Evolutionary conservation across 805 yeast species (phyloP), one percentile per base, ranked within the genome.

Genomic region (Clavispora carvajalis): DNA sequence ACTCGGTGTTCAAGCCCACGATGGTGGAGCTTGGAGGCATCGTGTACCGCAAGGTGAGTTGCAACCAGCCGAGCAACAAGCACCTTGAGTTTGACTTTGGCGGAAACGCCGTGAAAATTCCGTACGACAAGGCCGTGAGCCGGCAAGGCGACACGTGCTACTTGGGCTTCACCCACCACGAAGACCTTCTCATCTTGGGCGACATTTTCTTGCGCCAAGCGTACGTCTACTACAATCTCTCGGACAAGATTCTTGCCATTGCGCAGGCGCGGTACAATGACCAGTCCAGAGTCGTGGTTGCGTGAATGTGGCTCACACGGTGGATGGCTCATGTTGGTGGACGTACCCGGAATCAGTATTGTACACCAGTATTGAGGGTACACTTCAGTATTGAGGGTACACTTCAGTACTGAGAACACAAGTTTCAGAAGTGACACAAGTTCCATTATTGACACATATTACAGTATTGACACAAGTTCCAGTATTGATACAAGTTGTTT

Each of bases 161-260:
- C 37, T 46, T 46, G 45, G 49, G 45, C 2, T 46, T 46, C 39
- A 37, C 31, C 8, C 36, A 42, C 29, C 28, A 22, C 37, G 11
- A 38, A n/a, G 44, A 36, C 31, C 26, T 37, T 38, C 31, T 22
- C 29, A 37, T 46, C 24, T 41, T 43, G 30, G 55, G 55, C 2
- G 51, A 52, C 13, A 48, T 41, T 16, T 49, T 52, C 36, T 44
- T 52, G 44, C 39, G 55, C 35, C 36, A 41, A 16, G 52, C 53
- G 5, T 52, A 52, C 36, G 46, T 41, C 9, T 45, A 46, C 40
- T 49, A 39, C 25, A 51, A 52, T 28, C 43, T 49, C 12, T 39
- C 47, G 5, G 51, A 43, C 31, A 19, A 39, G 34, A 39, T 43
- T 13, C 44, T 52, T 16, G 39, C 48, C 5, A 39, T 52, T 15